phyloP scores from a whole-genome alignment of 2,329 filamentous ascomycete species.

The Hirsutella thompsonii region DNA sequence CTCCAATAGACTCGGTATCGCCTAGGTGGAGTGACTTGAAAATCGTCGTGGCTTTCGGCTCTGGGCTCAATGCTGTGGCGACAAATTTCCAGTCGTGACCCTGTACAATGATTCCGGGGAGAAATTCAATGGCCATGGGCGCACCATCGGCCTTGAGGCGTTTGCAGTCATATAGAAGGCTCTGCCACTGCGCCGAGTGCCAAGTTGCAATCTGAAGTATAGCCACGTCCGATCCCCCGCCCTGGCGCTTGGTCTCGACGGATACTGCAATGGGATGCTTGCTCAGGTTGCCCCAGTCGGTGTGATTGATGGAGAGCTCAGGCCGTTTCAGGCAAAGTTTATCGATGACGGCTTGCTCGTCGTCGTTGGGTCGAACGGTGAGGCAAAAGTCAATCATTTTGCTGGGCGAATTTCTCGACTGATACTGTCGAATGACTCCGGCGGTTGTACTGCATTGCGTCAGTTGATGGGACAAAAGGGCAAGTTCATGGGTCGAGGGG shows the following conservation, averaged over 20 bases:
- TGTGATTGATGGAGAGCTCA: constrained; percentile 9
- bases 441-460: not conserved
- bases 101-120: constrained; percentile 8
- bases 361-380: constrained; percentile 2
- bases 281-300: constrained; percentile 5
- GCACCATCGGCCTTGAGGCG: not conserved
- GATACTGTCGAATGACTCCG: not conserved
- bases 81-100: constrained; percentile 10
- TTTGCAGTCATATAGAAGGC: constrained; percentile 4
- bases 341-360: constrained; percentile 4
- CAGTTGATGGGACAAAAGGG: too few relatives aligned
- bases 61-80: constrained; percentile 3
- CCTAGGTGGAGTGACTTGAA: constrained; percentile 1
- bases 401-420: constrained; percentile 5
- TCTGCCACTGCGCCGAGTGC: constrained; percentile 9
- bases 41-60: not conserved
- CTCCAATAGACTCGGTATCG: not conserved
- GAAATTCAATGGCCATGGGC: constrained; percentile 5
- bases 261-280: constrained; percentile 8
- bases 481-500: too few relatives aligned
- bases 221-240: constrained; percentile 3
- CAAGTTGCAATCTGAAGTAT: constrained; percentile 9
- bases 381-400: constrained; percentile 10
- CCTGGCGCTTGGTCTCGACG: constrained; percentile 9
- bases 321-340: constrained; percentile 1